Conservation (phyloP, 306 rosid genomes). For the Medicago lupulina region DNA sequence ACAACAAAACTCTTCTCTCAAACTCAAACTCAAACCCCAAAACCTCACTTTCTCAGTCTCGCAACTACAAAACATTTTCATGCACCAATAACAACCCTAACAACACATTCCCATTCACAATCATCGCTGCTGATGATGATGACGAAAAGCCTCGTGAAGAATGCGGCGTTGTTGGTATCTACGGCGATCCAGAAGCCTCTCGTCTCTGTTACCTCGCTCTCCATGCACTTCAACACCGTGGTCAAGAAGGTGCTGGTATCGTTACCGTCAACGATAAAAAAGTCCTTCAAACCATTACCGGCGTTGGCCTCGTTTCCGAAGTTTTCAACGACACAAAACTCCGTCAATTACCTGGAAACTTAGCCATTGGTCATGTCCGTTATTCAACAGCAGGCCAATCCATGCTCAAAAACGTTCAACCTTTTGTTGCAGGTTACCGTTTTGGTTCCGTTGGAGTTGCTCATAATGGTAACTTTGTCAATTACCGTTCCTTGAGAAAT, state of each 20-base stretch:
- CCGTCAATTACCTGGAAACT: slow-evolving; percentile 60
- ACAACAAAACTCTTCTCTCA: slow-evolving; percentile 20
- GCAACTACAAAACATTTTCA: slow-evolving; percentile 17
- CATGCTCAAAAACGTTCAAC: slow-evolving; percentile 84
- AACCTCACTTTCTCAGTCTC: slow-evolving; percentile 1
- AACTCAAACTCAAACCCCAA: slow-evolving; percentile 18
- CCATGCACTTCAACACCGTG: slow-evolving; percentile 94
- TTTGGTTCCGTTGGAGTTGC: slow-evolving; percentile 94
- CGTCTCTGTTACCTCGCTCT: slow-evolving; percentile 80
- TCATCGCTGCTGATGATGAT: slow-evolving; percentile 39
- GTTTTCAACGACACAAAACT: slow-evolving; percentile 74
- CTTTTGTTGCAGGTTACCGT: slow-evolving; percentile 81
- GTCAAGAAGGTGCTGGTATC: slow-evolving; percentile 95
- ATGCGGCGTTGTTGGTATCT: slow-evolving; percentile 90
- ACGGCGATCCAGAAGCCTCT: slow-evolving; percentile 84
- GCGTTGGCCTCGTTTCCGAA: slow-evolving; percentile 86
- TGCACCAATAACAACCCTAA: slow-evolving; percentile 46
- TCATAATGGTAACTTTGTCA: slow-evolving; percentile 88
- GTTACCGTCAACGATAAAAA: slow-evolving; percentile 59
- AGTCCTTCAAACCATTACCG: slow-evolving; percentile 65
- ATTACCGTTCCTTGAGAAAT: slow-evolving; percentile 64
- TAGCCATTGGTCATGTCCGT: slow-evolving; percentile 84
- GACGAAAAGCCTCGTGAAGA: slow-evolving; percentile 90
- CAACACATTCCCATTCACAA: neutral
- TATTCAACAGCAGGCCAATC: slow-evolving; percentile 90